Evolutionary conservation across 1,284 basidiomycete species (phyloP), one percentile per base, ranked within the genome.

Genomic region (Uromyces viciae-fabae): DNA sequence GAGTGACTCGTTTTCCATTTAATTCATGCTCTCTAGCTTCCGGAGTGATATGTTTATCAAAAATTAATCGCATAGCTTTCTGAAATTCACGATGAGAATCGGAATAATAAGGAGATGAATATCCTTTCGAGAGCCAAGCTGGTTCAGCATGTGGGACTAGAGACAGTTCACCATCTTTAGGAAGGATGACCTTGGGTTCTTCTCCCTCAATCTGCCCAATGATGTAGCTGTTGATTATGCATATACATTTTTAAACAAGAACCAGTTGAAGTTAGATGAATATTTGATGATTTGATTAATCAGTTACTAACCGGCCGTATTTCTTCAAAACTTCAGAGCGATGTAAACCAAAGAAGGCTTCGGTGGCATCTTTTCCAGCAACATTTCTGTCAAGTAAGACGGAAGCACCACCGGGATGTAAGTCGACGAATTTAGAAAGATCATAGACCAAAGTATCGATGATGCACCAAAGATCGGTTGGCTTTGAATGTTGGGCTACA

Each of bases 291-390:
- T 25, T 14, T 3, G 28, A 33, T 31, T 8, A n/a, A 36, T 58
- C 15, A 25, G 28, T 25, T 19, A 90, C 89, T 9, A 93, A 88
- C 33, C 92, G 90, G 68, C 88, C 85, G 84, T 93, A 94, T 85
- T 90, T 90, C 83, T 89, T 87, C 73, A 95, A 89, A 19, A 95
- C 89, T 83, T 94, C 93, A 81, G 90, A 89, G 46, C 92, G 88
- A 85, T 95, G 94, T 62, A 95, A 89, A 64, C 91, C 90, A 84
- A 91, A 95, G 88, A 95, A 95, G 2, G 89, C 90, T 76, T 94
- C 92, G 0, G 94, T 94, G 3, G 92, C 93, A 85, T 95, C 93
- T 85, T 92, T 89, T 4, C 92, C 93, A 81, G 91, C 92, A 91
- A 94, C 89, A 82, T 92, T 91, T 62, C 88, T 87, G 83, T 93